Base-by-base conservation (phyloP, 2,329 filamentous ascomycete species). In the Talaromyces marneffei region DNA sequence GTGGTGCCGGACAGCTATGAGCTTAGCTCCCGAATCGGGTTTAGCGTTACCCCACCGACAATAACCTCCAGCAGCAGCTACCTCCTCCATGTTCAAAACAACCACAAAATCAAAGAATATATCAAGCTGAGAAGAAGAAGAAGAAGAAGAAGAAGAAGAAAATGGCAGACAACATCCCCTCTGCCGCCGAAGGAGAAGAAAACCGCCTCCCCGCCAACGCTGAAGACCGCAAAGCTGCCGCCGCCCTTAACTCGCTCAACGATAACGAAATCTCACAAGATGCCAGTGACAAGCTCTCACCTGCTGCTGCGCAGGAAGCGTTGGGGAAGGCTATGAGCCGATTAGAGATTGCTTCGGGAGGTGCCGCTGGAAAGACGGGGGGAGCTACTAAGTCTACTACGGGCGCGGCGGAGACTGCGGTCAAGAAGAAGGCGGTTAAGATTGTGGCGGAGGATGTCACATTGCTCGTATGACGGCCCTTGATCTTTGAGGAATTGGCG, bases 201-300 rank as follows among this genome's bases (percentile, higher is more conserved):
- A 57, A 67, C 16, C 66, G 67, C 39, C 69, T 74, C 48, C 77
- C 78, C 44, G 70, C 73, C 37, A 78, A 77, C 64, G 78, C 78
- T 31, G 79, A 81, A 72, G 79, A 80, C 68, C 79, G 79, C 67
- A 80, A 79, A 69, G 78, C 79, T 10, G 79, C 79, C 18, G 79
- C 78, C 14, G 79, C 79, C 8, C 77, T 81, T 55, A 79, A 77
- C 62, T 73, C 79, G 37, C 75, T 81, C 39, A 75, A 79, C 63
- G 71, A 72, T 12, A 77, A 74, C 59, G 75, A 73, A 53, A 74
- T 77, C 57, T 71, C 68, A 6, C 66, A 69, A 27, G 71, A 75
- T 9, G 73, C 74, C 31, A 50, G 8, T 14, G 31, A 67, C 1
- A 70, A 74, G 54, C 69, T 68, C 14, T 71, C 74, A 1, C 71